A percentile compares a stretch with the other conserved stretches of the same genome.
phyloP scores from a whole-genome alignment of 1,284 basidiomycete species.

The Rhodotorula sp. region DNA sequence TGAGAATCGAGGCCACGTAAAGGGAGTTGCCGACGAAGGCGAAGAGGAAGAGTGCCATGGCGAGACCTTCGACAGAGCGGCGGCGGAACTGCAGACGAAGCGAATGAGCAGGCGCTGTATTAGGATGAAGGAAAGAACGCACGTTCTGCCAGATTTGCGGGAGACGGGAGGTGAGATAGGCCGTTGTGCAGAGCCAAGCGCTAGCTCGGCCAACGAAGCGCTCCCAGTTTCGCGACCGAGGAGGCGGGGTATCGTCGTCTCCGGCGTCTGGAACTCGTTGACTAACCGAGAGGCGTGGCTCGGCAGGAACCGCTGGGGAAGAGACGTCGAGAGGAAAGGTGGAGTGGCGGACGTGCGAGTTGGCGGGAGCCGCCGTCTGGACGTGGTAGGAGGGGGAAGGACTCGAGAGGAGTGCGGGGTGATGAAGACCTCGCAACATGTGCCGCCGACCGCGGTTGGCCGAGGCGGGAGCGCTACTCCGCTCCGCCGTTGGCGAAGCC shows the following conservation, averaged over 20 bases:
- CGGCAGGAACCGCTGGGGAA: neutral
- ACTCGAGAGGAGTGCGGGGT: conserved; percentile 9
- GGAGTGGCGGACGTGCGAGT: neutral
- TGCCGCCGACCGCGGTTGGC: neutral
- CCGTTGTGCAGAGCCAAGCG: conserved; percentile 85
- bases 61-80: conserved; percentile 89
- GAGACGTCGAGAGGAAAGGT: conserved; percentile 16
- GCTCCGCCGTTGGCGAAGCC: neutral
- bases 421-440: neutral
- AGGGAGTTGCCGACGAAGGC: conserved; percentile 88
- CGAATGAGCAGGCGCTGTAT: neutral
- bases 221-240: conserved; percentile 38
- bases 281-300: neutral
- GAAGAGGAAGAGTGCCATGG: conserved; percentile 86
- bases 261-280: neutral
- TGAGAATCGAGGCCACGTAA: conserved; percentile 72
- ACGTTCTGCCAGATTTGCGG: conserved; percentile 98
- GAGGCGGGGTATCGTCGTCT: neutral
- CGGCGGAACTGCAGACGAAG: conserved; percentile 64
- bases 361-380: neutral
- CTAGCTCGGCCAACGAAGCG: conserved; percentile 78
- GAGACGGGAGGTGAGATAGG: conserved; percentile 85
- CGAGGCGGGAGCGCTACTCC: neutral
- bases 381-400: neutral
- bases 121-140: conserved; percentile 50